A percentile compares a stretch with the other conserved stretches of the same genome.
These are phyloP conservation scores for Yarrowia sp. DNA, from an alignment of 805 yeast species.

Conservation along the genomic window DNA sequence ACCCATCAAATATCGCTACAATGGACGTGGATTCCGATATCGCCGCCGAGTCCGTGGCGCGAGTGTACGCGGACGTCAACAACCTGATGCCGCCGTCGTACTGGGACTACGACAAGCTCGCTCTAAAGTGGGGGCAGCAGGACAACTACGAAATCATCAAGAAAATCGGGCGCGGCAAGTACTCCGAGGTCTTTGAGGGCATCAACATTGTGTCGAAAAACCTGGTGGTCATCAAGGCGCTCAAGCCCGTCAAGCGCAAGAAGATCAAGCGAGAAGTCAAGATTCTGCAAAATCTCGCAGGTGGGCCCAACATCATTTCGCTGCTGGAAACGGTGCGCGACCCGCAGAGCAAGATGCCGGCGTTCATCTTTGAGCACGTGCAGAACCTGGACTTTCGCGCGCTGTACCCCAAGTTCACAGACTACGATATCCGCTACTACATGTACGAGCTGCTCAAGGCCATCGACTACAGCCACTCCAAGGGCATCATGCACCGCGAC, in stretches of 20 bases:
- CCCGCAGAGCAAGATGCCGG: constrained; percentile 75
- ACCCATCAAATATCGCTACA: neutral
- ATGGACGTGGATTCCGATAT: constrained; percentile 22
- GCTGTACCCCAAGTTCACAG: constrained; percentile 74
- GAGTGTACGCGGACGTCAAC: constrained; percentile 77
- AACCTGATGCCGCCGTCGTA: constrained; percentile 64
- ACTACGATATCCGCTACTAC: constrained; percentile 74
- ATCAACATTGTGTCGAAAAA: constrained; percentile 61
- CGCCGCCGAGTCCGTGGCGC: constrained; percentile 44
- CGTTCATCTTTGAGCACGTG: constrained; percentile 80
- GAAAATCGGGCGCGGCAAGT: constrained; percentile 90
- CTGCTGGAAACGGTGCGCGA: constrained; percentile 81
- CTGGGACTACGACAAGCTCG: constrained; percentile 68
- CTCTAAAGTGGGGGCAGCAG: constrained; percentile 57
- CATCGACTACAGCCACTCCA: constrained; percentile 83
- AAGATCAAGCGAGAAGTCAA: constrained; percentile 88
- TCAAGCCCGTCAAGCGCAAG: constrained; percentile 90
- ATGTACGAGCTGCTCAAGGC: constrained; percentile 78
- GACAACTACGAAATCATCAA: constrained; percentile 69
- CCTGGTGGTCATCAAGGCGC: constrained; percentile 78
- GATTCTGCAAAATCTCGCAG: constrained; percentile 77
- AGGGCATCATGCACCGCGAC: constrained; percentile 95
- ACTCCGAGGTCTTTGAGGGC: constrained; percentile 93
- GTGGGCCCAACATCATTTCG: constrained; percentile 78
- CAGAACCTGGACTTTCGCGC: constrained; percentile 79